Percentiles rank a stretch among this genome's conserved stretches.
Conservation (phyloP, 2,329 filamentous ascomycete species). For the Fusarium sp. region DNA sequence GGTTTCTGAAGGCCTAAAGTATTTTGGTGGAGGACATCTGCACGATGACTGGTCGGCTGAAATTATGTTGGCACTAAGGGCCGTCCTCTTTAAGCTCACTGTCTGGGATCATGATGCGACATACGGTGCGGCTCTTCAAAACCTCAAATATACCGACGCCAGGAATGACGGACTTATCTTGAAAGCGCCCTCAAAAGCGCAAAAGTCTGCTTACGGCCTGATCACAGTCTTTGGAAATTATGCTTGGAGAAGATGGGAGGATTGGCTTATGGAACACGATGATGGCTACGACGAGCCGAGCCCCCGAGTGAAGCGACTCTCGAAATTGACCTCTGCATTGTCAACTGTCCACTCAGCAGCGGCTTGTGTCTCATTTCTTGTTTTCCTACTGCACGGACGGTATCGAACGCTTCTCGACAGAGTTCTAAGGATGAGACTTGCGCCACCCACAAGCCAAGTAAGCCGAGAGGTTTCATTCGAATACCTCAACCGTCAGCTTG, state of each 20-base stretch:
- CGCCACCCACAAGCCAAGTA: slow-evolving; percentile 85
- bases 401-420: slow-evolving; percentile 93
- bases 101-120: slow-evolving; percentile 97
- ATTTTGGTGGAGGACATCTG: slow-evolving; percentile 79
- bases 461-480: slow-evolving; percentile 95
- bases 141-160: slow-evolving; percentile 89
- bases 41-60: slow-evolving; percentile 90
- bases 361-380: slow-evolving; percentile 85
- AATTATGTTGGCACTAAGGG: slow-evolving; percentile 80
- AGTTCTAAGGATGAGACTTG: slow-evolving; percentile 83
- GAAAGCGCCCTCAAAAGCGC: slow-evolving; percentile 78
- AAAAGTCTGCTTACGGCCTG: slow-evolving; percentile 86
- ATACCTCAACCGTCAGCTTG: slow-evolving; percentile 95
- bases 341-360: slow-evolving; percentile 83
- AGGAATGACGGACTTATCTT: slow-evolving; percentile 71
- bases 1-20: slow-evolving; percentile 87
- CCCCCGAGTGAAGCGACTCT: slow-evolving; percentile 66
- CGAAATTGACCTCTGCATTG: slow-evolving; percentile 73
- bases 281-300: slow-evolving; percentile 76
- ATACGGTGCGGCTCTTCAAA: slow-evolving; percentile 93
- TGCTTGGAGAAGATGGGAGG: slow-evolving; percentile 91
- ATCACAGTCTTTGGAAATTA: slow-evolving; percentile 90
- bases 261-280: slow-evolving; percentile 81
- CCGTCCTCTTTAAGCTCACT: slow-evolving; percentile 90
- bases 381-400: slow-evolving; percentile 89